A percentile compares a stretch with the other conserved stretches of the same genome.
Evolutionary conservation across 2,329 filamentous ascomycete genomes (phyloP).

Genomic region (Aspergillus hortae): DNA sequence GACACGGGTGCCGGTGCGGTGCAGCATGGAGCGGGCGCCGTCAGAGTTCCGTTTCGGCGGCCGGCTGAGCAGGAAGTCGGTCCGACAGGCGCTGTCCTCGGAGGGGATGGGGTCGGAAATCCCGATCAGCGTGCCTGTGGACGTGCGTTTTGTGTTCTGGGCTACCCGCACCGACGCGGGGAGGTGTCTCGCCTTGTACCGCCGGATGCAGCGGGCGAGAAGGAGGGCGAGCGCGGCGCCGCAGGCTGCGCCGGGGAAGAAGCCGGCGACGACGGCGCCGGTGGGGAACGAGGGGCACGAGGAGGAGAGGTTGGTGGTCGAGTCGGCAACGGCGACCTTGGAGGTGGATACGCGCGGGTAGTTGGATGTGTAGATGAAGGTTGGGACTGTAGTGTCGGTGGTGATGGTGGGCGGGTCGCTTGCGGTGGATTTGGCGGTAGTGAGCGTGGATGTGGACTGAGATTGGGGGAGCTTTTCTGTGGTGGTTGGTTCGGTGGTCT

Average conservation of each 20-base stretch:
- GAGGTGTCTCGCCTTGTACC: constrained; percentile 18
- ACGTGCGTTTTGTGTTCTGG: constrained; percentile 30
- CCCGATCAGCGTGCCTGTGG: constrained; percentile 29
- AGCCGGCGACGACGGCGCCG: constrained; percentile 41
- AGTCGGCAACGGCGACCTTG: background rate
- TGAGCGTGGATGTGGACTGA: background rate
- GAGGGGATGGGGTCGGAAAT: constrained; percentile 45
- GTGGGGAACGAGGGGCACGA: constrained; percentile 39
- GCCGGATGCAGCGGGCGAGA: constrained; percentile 41
- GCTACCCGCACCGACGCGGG: constrained; percentile 18
- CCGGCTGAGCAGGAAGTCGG: constrained; percentile 41
- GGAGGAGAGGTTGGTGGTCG: constrained; percentile 12
- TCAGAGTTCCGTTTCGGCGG: constrained; percentile 20
- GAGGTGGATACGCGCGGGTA: background rate
- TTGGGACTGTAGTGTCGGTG: constrained; percentile 5
- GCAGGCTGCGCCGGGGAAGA: constrained; percentile 45
- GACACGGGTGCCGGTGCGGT: constrained; percentile 34
- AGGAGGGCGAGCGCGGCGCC: constrained; percentile 52
- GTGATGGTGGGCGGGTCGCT: background rate
- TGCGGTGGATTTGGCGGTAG: background rate
- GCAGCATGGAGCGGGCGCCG: constrained; percentile 28
- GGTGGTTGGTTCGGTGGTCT: constrained; percentile 11
- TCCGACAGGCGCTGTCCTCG: constrained; percentile 40
- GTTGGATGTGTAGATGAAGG: constrained; percentile 1
- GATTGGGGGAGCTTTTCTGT: background rate